These are phyloP conservation scores for Erodium maritimum DNA, from an alignment of 345 rosid species.

Conservation along the genomic window DNA sequence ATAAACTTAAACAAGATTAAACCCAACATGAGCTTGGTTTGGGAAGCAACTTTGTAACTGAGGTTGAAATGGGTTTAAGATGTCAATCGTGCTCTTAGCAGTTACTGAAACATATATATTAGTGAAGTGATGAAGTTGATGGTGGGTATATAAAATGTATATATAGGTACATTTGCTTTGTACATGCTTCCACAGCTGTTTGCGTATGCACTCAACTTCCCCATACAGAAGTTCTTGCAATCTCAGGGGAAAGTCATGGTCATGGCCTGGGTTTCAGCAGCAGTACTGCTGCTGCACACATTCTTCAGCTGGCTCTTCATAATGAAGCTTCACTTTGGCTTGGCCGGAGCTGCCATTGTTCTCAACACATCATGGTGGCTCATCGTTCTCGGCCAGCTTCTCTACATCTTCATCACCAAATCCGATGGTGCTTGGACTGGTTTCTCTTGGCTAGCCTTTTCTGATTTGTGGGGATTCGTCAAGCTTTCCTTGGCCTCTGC, in stretches of 20 bases:
- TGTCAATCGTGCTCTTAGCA: no score
- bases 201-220: slow-evolving; percentile 80
- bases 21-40: no score
- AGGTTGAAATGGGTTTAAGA: no score
- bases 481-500: slow-evolving; percentile 88
- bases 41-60: no score
- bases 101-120: no score
- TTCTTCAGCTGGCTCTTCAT: slow-evolving; percentile 78
- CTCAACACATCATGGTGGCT: slow-evolving; percentile 89
- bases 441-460: slow-evolving; percentile 75
- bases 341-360: slow-evolving; percentile 72
- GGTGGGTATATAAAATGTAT: no score
- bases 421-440: slow-evolving; percentile 95
- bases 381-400: slow-evolving; percentile 44
- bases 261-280: slow-evolving; percentile 64
- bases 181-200: slow-evolving; percentile 87
- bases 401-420: slow-evolving; percentile 67
- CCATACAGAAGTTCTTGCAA: slow-evolving; percentile 79
- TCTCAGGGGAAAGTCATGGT: slow-evolving; percentile 78
- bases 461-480: slow-evolving; percentile 60
- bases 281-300: slow-evolving; percentile 45
- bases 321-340: slow-evolving; percentile 61
- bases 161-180: slow-evolving; percentile 65
- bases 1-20: no score
- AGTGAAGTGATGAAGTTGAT: no score